phyloP scores from a whole-genome alignment of 371 early-diverging fungal genomes.

The Mortierella sp. region DNA sequence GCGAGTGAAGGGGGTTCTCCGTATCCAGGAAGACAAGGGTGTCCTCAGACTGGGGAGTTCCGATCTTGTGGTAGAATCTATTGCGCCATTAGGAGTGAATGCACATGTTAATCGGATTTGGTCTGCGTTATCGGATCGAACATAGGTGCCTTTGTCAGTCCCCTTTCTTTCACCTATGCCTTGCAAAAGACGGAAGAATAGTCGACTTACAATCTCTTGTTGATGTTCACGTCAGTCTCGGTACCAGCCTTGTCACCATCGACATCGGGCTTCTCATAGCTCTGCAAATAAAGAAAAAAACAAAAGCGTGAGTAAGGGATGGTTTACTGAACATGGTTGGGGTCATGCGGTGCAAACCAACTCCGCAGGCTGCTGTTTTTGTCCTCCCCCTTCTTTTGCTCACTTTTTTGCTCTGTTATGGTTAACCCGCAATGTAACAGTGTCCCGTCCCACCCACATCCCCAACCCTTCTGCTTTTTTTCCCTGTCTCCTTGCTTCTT shows the following conservation, averaged over 20 bases:
- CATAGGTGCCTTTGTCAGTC: background rate
- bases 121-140: background rate
- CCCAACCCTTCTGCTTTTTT: no score
- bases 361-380: background rate
- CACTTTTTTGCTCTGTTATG: no score
- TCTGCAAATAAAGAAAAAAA: slow-evolving; percentile 19
- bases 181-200: background rate
- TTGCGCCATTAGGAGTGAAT: background rate
- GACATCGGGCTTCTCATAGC: slow-evolving; percentile 58
- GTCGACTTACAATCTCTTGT: slow-evolving; percentile 57
- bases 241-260: slow-evolving; percentile 69
- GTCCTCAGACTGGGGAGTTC: slow-evolving; percentile 67
- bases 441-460: no score
- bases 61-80: slow-evolving; percentile 54
- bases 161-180: background rate
- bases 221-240: slow-evolving; percentile 68
- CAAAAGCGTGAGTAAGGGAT: background rate
- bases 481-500: no score
- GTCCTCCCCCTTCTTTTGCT: no score
- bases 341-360: background rate
- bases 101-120: background rate
- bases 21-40: slow-evolving; percentile 62
- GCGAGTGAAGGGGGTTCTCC: slow-evolving; percentile 61
- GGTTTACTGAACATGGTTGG: background rate
- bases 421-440: no score